Evolutionary conservation across 805 yeast genomes (phyloP).

Genomic region (Metschnikowia noctiluminum): DNA sequence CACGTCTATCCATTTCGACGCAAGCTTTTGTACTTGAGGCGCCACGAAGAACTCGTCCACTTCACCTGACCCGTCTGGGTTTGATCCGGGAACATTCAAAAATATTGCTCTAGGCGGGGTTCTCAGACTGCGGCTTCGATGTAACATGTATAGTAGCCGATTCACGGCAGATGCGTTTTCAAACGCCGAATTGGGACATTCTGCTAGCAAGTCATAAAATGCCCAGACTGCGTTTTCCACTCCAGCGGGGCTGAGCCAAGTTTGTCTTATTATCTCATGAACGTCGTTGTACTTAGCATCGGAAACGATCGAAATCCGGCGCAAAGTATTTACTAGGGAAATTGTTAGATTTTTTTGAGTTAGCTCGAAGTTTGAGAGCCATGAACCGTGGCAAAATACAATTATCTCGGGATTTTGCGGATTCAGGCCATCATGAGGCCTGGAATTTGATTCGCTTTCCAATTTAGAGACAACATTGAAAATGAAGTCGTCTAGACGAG

Average conservation of each 20-base stretch:
- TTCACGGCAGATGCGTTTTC: not conserved
- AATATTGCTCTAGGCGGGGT: not conserved
- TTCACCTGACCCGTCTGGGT: not conserved
- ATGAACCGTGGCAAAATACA: slow-evolving; percentile 2
- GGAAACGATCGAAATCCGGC: not conserved
- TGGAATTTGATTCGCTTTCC: not conserved
- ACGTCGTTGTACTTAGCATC: not conserved
- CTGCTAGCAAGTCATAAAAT: slow-evolving; percentile 5
- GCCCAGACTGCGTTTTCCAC: not conserved
- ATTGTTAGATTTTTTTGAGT: not conserved
- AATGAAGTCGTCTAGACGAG: slow-evolving; percentile 1
- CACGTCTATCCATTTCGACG: slow-evolving; percentile 1
- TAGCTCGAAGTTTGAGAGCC: not conserved
- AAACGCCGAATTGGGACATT: not conserved
- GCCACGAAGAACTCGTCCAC: not conserved
- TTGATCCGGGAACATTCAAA: not conserved
- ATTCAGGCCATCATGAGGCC: not conserved
- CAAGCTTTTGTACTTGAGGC: not conserved
- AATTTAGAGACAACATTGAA: not conserved
- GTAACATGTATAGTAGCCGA: not conserved
- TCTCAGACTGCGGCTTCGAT: not conserved
- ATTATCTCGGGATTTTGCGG: not conserved
- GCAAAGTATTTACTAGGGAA: slow-evolving; percentile 1
- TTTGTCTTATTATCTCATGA: not conserved
- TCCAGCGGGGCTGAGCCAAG: slow-evolving; percentile 1